phyloP scores from a whole-genome alignment of 148 eudicot genomes.

The Arctostaphylos glauca region DNA sequence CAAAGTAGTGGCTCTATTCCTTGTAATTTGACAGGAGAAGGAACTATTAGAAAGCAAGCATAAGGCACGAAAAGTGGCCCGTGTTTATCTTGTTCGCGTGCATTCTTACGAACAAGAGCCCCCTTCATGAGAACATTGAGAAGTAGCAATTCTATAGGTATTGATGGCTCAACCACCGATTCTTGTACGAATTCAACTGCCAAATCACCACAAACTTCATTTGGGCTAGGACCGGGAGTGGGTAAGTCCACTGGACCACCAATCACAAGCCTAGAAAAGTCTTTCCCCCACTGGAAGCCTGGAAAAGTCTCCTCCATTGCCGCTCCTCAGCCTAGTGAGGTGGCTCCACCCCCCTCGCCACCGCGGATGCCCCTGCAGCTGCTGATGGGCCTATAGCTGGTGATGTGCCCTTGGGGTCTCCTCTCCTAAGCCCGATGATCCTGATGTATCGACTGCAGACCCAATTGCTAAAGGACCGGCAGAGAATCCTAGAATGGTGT shows the following conservation, averaged over 20 bases:
- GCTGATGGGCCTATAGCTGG: too few relatives aligned
- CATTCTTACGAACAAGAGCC: too few relatives aligned
- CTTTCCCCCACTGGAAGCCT: too few relatives aligned
- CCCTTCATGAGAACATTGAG: too few relatives aligned
- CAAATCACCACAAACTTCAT: neutral
- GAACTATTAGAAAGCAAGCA: too few relatives aligned
- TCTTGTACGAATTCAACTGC: slow-evolving; percentile 10
- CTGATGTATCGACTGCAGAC: too few relatives aligned
- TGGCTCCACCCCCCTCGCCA: neutral
- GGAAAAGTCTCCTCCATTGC: neutral
- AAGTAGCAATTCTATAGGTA: slow-evolving; percentile 17
- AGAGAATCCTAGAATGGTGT: neutral
- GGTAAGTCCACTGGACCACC: too few relatives aligned
- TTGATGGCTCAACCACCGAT: neutral
- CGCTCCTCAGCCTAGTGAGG: neutral
- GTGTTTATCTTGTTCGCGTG: too few relatives aligned
- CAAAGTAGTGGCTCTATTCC: too few relatives aligned
- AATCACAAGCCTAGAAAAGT: neutral
- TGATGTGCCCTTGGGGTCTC: neutral
- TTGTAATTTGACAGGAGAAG: too few relatives aligned
- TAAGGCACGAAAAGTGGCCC: too few relatives aligned
- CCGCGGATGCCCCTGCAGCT: neutral
- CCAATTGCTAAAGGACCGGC: slow-evolving; percentile 16
- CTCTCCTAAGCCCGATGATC: neutral
- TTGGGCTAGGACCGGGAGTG: neutral